These are phyloP conservation scores for Stenocarpella maydis DNA, from an alignment of 2,329 filamentous ascomycete species.

Conservation along the genomic window DNA sequence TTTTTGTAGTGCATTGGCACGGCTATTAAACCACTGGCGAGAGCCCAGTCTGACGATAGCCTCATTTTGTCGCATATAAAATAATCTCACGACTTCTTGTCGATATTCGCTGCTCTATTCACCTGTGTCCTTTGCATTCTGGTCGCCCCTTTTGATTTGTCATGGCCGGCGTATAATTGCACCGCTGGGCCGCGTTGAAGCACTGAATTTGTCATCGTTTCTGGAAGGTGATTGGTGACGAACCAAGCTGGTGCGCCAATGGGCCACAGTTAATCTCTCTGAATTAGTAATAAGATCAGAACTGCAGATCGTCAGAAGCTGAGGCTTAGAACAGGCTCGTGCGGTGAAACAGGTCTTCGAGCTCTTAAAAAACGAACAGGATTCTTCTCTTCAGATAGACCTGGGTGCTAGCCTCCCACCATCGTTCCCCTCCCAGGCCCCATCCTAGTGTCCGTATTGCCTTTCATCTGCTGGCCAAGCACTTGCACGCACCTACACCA, in stretches of 20 bases:
- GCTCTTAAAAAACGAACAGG: background rate
- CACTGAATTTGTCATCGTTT: conserved; percentile 10
- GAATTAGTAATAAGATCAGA: conserved; percentile 6
- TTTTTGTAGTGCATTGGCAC: background rate
- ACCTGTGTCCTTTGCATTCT: background rate
- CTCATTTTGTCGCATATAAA: background rate
- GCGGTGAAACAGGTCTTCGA: background rate
- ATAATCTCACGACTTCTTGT: background rate
- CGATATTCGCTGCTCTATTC: background rate
- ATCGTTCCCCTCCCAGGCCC: background rate
- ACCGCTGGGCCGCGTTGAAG: background rate
- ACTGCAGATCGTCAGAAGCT: no score
- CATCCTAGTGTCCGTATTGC: background rate
- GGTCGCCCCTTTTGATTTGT: background rate
- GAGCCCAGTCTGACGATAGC: background rate
- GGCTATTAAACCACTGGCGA: background rate
- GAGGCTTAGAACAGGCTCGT: no score
- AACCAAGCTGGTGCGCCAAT: no score
- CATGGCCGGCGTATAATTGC: background rate
- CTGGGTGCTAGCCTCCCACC: background rate
- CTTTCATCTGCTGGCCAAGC: background rate
- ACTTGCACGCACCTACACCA: background rate
- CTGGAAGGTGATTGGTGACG: conserved; percentile 1
- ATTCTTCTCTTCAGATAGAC: background rate
- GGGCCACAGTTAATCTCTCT: no score